Conservation (phyloP, 2,329 filamentous ascomycete genomes). For the Malbranchea zuffiana region DNA sequence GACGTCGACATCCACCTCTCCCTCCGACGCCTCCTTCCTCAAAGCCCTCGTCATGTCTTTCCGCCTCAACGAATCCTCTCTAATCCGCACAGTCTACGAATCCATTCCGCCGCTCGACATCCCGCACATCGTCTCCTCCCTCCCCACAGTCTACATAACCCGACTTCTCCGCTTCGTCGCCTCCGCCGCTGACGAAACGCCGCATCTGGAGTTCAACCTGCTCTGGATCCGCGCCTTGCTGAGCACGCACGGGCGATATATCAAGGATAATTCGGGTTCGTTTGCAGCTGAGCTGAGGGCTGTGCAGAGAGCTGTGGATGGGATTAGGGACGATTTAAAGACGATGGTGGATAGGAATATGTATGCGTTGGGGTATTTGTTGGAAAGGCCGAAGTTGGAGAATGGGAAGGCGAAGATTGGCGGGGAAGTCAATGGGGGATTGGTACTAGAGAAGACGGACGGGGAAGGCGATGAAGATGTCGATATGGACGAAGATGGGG, state of each 20-base stretch:
- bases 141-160: slow-evolving; percentile 78
- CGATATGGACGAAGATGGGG: slow-evolving; percentile 21
- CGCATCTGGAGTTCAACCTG: slow-evolving; percentile 89
- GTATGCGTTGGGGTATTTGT: slow-evolving; percentile 77
- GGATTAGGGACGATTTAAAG: slow-evolving; percentile 72
- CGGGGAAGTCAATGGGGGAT: slow-evolving; percentile 19
- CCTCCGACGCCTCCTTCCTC: slow-evolving; percentile 58
- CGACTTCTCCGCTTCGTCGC: slow-evolving; percentile 79
- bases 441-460: slow-evolving; percentile 16
- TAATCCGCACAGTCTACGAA: slow-evolving; percentile 80
- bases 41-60: slow-evolving; percentile 96
- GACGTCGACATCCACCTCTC: slow-evolving; percentile 33
- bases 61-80: slow-evolving; percentile 73
- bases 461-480: slow-evolving; percentile 21
- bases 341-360: slow-evolving; percentile 76
- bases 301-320: slow-evolving; percentile 66
- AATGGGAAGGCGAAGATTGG: slow-evolving; percentile 9
- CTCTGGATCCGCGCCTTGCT: slow-evolving; percentile 79
- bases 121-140: slow-evolving; percentile 60
- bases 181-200: slow-evolving; percentile 74
- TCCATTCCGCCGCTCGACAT: slow-evolving; percentile 66
- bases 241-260: slow-evolving; percentile 70
- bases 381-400: slow-evolving; percentile 41
- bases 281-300: slow-evolving; percentile 76
- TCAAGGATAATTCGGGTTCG: slow-evolving; percentile 68